Conservation (phyloP, 768 basidiomycete species). For the Auricularia sp. region DNA sequence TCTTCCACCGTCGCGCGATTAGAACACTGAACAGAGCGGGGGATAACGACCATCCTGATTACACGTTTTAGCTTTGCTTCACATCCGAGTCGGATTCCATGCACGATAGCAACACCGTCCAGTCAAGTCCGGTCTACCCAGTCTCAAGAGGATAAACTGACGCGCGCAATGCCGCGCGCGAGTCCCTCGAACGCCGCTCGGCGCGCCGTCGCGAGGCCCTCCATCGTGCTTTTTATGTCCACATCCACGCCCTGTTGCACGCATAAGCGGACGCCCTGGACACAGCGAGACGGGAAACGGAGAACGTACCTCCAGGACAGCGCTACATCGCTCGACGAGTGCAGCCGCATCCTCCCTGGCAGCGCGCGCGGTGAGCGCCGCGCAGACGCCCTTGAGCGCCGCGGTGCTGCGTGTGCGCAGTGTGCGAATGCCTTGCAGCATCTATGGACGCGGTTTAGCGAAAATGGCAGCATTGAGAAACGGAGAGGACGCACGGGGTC, state of each 20-base stretch:
- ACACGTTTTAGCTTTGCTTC: too few relatives aligned
- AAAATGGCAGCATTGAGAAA: not conserved
- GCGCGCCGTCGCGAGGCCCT: not conserved
- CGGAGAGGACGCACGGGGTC: not conserved
- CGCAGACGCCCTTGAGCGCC: not conserved
- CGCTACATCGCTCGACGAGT: not conserved
- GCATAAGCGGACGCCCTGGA: too few relatives aligned
- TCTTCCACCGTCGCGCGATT: too few relatives aligned
- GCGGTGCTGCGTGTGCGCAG: not conserved
- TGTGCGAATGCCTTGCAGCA: not conserved
- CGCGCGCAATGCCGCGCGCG: not conserved
- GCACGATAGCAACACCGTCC: too few relatives aligned
- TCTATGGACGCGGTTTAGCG: not conserved
- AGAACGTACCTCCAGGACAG: not conserved
- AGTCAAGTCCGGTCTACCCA: too few relatives aligned
- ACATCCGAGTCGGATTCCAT: too few relatives aligned
- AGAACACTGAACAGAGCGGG: too few relatives aligned
- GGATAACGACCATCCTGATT: too few relatives aligned
- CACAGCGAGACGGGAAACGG: not conserved
- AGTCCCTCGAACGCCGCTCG: not conserved
- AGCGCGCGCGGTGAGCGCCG: not conserved
- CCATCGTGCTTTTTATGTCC: not conserved
- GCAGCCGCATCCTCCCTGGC: not conserved
- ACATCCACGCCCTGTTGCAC: not conserved
- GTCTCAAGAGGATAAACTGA: not conserved